These are phyloP conservation scores for Eucalyptus virginea DNA, from an alignment of 345 rosid species.

Conservation along the genomic window DNA sequence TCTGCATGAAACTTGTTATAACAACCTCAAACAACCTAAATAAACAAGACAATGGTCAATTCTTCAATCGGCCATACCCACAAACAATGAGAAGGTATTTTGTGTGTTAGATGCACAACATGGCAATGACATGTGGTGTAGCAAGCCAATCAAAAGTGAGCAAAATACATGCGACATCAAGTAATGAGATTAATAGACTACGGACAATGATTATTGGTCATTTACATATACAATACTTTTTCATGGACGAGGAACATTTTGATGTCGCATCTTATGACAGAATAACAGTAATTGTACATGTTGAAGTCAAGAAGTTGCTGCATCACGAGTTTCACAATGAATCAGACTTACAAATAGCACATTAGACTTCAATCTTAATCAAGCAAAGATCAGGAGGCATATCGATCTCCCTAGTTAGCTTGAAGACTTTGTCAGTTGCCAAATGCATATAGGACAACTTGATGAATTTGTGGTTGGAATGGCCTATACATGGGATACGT, in stretches of 20 bases:
- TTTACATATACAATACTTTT: too few species aligned
- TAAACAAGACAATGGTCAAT: neutral
- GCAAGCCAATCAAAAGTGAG: neutral
- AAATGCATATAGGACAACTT: conserved; percentile 10
- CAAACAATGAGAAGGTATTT: neutral
- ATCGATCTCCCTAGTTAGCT: conserved; percentile 4
- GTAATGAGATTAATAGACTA: neutral
- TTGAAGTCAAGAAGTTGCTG: neutral
- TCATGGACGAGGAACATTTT: neutral
- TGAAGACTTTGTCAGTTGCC: conserved; percentile 1
- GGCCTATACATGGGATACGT: neutral
- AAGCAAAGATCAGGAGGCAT: neutral
- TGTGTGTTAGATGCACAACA: neutral
- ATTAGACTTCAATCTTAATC: neutral
- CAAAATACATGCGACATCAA: neutral
- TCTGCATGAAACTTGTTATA: too few species aligned
- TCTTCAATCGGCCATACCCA: neutral
- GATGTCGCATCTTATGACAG: neutral
- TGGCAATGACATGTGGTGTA: neutral
- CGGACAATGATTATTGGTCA: neutral
- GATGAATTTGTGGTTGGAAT: conserved; percentile 1
- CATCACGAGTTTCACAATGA: neutral
- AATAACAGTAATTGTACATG: neutral
- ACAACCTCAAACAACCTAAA: neutral
- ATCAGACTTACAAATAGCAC: neutral